Base-by-base conservation (phyloP, 164 flowering plant species). In the Malania oleifera region DNA sequence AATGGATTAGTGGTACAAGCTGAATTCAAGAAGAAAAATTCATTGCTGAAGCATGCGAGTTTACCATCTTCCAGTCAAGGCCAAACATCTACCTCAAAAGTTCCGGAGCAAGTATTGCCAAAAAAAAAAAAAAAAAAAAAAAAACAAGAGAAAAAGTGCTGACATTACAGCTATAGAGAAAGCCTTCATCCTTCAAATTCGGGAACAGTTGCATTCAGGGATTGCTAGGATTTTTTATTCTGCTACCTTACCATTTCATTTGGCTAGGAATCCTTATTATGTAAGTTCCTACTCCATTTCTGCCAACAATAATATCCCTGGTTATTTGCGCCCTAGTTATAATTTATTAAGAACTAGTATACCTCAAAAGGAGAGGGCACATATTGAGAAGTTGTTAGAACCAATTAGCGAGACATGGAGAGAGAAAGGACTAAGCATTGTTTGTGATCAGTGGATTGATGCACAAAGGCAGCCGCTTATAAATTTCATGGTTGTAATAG, bases 381-480 rank as follows among this genome's bases (percentile, higher is more conserved):
- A 23, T 10, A 47, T 66, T 47, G 70, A 66, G 23, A 62, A 28
- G 18, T 28, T 52, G 25, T 38, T 64, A 0, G 40, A 64, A 24
- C 60, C 60, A 29, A 31, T 49, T 22, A 64, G 40, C 31, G 26
- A 39, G 20, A 25, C 56, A 0, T 57, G 62, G 67, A 28, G 28
- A 19, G 40, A 50, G 2, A 64, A 54, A 3, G 66, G 71, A 9
- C 47, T 67, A 2, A 61, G 57, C 28, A 41, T 67, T 19, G 54
- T 61, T 22, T 20, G 39, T 56, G 56, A 62, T 57, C 66, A 62
- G 12, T 67, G 71, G 71, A 62, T 24, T 44, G 59, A 62, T 44
- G 28, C 34, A 13, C 61, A 57, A 43, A 59, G 60, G 45, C 22
- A 63, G 26, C 61, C 63, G 18, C 29, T 69, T 29, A 56, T 64